Evolutionary conservation across 164 flowering plant species (phyloP), one percentile per base, ranked within the genome.

Genomic region (Cinnamomum micranthum): DNA sequence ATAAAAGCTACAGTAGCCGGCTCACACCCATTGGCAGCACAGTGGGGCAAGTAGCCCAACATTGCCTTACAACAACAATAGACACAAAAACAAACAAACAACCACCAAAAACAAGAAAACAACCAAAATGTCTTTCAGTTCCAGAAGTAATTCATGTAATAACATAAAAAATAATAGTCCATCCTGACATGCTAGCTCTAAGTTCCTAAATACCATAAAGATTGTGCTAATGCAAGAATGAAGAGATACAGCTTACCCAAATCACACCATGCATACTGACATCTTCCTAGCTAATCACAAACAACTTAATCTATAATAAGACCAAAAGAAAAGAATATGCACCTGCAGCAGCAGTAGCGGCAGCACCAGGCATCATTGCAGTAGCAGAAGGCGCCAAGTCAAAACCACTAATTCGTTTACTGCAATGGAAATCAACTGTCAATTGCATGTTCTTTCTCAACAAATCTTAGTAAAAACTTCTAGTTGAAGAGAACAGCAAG

Each of bases 1-100:
- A 92, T 86, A 81, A 86, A 95, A 87, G 95, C 97, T 88, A 93
- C 92, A 94, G 95, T 87, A 81, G 90, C 91, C 95, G 87, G 95
- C 97, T 92, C 98, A 94, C 90, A 77, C 94, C 97, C 94, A 90
- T 87, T 87, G 94, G 87, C 95, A 91, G 89, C 94, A 89, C 85
- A 92, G 95, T 87, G 93, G 95, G 97, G 84, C 94, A 88, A 90
- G 91, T 86, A 86, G 93, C 94, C 94, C 93, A 87, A 93, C 86
- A 87, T 90, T 88, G 96, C 94, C 98, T 90, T 85, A 88, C 87
- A 87, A 91, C 86, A 91, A 85, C 84, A 83, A 93, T 78, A 85
- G 88, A 93, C 92, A 95, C 80, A 89, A 76, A 89, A 93, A 89
- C 87, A 89, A 85, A 91, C 89, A 95, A 91, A 87, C 86, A 89